phyloP scores from a whole-genome alignment of 257 asterid genomes.

The Paraleonurus japonicus region DNA sequence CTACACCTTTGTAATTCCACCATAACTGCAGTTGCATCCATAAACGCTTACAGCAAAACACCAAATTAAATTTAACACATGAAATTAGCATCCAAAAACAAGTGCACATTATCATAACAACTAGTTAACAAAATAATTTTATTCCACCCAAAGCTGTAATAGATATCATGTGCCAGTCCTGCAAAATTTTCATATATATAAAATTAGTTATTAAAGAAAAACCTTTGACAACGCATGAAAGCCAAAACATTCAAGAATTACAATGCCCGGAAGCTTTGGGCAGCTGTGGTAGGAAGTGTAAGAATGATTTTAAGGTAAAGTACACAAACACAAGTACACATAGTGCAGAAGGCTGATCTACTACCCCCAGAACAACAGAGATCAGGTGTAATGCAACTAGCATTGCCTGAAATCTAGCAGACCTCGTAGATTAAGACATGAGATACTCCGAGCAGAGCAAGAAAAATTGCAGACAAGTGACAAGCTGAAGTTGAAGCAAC shows the following conservation, averaged over 20 bases:
- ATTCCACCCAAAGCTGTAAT: neutral
- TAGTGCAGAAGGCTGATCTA: neutral
- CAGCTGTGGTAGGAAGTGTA: too few species aligned
- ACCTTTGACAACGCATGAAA: neutral
- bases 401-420: constrained; percentile 3
- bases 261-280: too few species aligned
- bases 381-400: neutral
- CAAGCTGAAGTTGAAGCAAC: constrained; percentile 14
- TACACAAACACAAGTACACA: too few species aligned
- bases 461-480: neutral
- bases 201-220: too few species aligned
- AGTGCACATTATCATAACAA: neutral
- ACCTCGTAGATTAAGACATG: neutral
- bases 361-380: neutral
- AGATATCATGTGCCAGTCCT: neutral
- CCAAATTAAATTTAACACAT: too few species aligned
- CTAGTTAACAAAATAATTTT: neutral
- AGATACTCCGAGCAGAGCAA: neutral
- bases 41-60: neutral
- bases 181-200: neutral
- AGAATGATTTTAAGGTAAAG: too few species aligned
- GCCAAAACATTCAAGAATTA: too few species aligned
- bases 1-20: neutral
- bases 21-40: neutral
- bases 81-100: too few species aligned